These are phyloP conservation scores for Aureobasidium sp. DNA, from an alignment of 2,329 filamentous ascomycete species.

Conservation along the genomic window DNA sequence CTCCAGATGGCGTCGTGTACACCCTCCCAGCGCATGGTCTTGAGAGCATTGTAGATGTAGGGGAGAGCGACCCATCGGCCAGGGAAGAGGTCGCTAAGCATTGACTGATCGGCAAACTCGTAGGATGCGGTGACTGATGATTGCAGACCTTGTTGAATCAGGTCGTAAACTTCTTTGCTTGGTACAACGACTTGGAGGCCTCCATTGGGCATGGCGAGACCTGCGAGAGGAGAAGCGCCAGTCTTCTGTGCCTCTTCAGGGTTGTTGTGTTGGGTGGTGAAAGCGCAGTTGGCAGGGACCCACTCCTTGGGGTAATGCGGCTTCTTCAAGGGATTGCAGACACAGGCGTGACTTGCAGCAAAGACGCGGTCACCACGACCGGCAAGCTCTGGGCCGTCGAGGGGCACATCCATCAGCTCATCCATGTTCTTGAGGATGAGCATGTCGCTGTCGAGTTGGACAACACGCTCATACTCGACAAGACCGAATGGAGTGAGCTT, in stretches of 20 bases:
- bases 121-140: slow-evolving; percentile 38
- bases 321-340: slow-evolving; percentile 74
- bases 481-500: slow-evolving; percentile 75
- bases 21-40: slow-evolving; percentile 47
- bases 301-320: slow-evolving; percentile 70
- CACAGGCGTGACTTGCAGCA: slow-evolving; percentile 74
- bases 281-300: slow-evolving; percentile 53
- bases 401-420: slow-evolving; percentile 74
- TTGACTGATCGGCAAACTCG: slow-evolving; percentile 52
- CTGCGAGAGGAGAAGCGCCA: slow-evolving; percentile 42
- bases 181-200: slow-evolving; percentile 55
- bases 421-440: slow-evolving; percentile 78
- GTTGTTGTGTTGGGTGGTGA: slow-evolving; percentile 46
- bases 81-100: slow-evolving; percentile 48
- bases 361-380: slow-evolving; percentile 59
- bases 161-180: slow-evolving; percentile 42
- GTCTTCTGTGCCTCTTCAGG: slow-evolving; percentile 43
- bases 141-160: slow-evolving; percentile 41
- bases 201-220: slow-evolving; percentile 51
- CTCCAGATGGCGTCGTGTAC: slow-evolving; percentile 53
- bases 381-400: slow-evolving; percentile 49
- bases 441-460: slow-evolving; percentile 87
- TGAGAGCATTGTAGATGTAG: slow-evolving; percentile 54
- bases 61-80: slow-evolving; percentile 51
- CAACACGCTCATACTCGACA: slow-evolving; percentile 66